Evolutionary conservation across 345 rosid genomes (phyloP), one percentile per base, ranked within the genome.

Genomic region (Heritiera littoralis): DNA sequence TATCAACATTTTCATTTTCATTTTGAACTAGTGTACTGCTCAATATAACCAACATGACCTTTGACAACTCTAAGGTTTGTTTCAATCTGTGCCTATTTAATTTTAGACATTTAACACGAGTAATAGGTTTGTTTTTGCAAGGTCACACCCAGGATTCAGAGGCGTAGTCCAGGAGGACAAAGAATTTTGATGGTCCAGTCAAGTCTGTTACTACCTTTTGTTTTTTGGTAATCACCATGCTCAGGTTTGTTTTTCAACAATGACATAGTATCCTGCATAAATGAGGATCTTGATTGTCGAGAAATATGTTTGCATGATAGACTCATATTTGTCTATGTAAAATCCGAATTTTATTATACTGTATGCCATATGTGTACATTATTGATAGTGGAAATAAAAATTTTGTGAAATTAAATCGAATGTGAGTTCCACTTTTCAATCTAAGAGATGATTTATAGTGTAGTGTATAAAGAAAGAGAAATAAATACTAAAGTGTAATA

Each of bases 201-300:
- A 13, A 18, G 60, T 56, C 58, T 52, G n/a, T 52, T 1, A 18
- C 23, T 56, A 18, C 28, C 28, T n/a, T 58, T 58, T 58, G 1
- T 58, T 58, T n/a, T 55, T 10, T 18, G 60, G 60, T 56, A 56
- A 56, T 56, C 60, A 56, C 20, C 10, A 55, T 55, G 20, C 7
- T 55, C 60, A 55, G 6, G 2, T 17, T 18, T 55, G 60, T 55
- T 55, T 35, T 56, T 56, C 45, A 7, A 58, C 4, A 20, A 0
- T 9, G 28, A n/a, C 12, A 7, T 7, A 2, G 3, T 55, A 58
- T 58, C n/a, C 35, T 83, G 70, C 82, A 72, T 87, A 90, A 97
- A 98, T 92, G 73, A 89, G 84, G 82, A 95, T 93, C 83, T 95
- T 97, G 9, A 88, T 93, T 90, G 97, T 95, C 81, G 98, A 97